These are phyloP conservation scores for Didymellaceae sp. DNA, from an alignment of 2,329 filamentous ascomycete species.

Conservation along the genomic window DNA sequence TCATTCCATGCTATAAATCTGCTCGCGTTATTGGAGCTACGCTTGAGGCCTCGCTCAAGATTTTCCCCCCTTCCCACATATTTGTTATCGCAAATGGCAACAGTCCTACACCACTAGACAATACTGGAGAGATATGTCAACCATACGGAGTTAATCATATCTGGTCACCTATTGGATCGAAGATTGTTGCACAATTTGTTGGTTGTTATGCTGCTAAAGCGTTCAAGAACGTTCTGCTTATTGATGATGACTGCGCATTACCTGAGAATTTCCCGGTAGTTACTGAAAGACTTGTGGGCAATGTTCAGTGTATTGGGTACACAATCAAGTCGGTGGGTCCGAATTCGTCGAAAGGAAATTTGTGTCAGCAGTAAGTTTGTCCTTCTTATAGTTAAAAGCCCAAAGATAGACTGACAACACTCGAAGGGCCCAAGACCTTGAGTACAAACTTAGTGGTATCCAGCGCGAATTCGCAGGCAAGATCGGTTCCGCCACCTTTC, in stretches of 20 bases:
- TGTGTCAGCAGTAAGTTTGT: conserved; percentile 35
- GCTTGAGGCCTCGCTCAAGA: conserved; percentile 53
- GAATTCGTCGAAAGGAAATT: conserved; percentile 32
- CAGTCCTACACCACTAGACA: conserved; percentile 54
- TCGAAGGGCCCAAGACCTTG: conserved; percentile 54
- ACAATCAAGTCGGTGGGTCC: conserved; percentile 36
- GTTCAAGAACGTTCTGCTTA: conserved; percentile 57
- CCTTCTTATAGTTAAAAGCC: no score
- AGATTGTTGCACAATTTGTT: conserved; percentile 59
- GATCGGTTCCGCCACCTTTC: conserved; percentile 57
- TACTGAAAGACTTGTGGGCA: conserved; percentile 52
- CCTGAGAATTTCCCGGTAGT: conserved; percentile 58
- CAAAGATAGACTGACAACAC: no score
- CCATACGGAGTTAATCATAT: conserved; percentile 56
- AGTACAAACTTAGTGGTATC: conserved; percentile 60
- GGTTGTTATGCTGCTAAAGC: conserved; percentile 55
- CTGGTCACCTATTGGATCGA: conserved; percentile 58
- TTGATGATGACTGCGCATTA: conserved; percentile 59
- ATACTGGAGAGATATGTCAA: conserved; percentile 55
- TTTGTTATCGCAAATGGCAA: conserved; percentile 60
- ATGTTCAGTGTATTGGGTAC: conserved; percentile 56
- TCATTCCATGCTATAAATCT: conserved; percentile 60
- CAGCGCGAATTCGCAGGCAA: conserved; percentile 54
- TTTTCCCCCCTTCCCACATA: conserved; percentile 56
- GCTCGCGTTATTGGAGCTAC: conserved; percentile 52